phyloP scores from a whole-genome alignment of 2,329 filamentous ascomycete genomes.

The Fusarium oxysporum region DNA sequence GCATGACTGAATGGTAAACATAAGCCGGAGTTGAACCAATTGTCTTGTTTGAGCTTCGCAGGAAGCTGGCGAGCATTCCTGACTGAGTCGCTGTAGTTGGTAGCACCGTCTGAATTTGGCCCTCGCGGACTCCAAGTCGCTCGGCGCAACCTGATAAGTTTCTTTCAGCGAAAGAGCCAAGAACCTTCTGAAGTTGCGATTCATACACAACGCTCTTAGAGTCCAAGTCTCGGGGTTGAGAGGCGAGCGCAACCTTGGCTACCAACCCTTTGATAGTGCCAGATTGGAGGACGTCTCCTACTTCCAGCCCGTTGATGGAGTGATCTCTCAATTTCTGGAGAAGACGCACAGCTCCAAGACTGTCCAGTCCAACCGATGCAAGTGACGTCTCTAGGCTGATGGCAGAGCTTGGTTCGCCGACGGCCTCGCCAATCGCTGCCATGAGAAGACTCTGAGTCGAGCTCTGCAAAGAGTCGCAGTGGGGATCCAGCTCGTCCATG shows the following conservation, averaged over 20 bases:
- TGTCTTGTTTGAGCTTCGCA: neutral
- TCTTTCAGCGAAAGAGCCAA: neutral
- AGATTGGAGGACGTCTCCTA: conserved; percentile 1
- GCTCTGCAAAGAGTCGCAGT: neutral
- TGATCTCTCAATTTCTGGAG: conserved; percentile 8
- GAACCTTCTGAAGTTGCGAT: neutral
- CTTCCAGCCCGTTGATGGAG: neutral
- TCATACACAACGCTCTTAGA: neutral
- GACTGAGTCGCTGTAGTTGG: conserved; percentile 10
- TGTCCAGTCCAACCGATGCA: conserved; percentile 1
- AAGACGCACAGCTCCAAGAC: conserved; percentile 1
- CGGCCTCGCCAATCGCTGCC: neutral
- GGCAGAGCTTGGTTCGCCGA: neutral
- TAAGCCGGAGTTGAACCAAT: neutral
- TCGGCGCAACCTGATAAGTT: neutral
- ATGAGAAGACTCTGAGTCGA: neutral
- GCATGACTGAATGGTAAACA: conserved; percentile 7
- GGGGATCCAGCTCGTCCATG: neutral
- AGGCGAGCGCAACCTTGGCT: neutral
- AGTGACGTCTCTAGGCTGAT: neutral
- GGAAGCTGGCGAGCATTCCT: conserved; percentile 6
- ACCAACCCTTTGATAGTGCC: neutral
- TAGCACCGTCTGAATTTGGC: neutral
- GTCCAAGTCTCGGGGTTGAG: neutral
- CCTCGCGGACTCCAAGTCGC: neutral